phyloP scores from a whole-genome alignment of 768 basidiomycete species.

The Cystoderma amianthinum region DNA sequence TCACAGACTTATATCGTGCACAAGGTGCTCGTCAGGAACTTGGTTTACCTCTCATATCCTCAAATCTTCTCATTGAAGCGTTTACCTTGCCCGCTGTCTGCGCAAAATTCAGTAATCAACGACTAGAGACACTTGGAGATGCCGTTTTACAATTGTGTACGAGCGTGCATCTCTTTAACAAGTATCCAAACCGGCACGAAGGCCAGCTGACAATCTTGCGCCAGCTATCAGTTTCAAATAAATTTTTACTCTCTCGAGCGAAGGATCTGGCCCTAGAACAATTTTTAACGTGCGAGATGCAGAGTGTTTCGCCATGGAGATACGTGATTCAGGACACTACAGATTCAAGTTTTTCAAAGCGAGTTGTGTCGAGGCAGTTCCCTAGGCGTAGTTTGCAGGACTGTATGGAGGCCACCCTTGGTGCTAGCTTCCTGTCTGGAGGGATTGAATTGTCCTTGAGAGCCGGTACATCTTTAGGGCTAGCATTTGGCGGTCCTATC shows the following conservation, averaged over 20 bases:
- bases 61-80: slow-evolving; percentile 61
- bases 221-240: slow-evolving; percentile 61
- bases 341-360: slow-evolving; percentile 8
- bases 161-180: slow-evolving; percentile 72
- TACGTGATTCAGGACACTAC: slow-evolving; percentile 33
- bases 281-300: slow-evolving; percentile 56
- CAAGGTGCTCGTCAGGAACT: slow-evolving; percentile 44
- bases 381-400: slow-evolving; percentile 76
- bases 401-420: slow-evolving; percentile 82
- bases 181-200: slow-evolving; percentile 73
- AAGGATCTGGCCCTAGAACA: slow-evolving; percentile 54
- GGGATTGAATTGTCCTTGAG: slow-evolving; percentile 64
- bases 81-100: slow-evolving; percentile 64
- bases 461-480: slow-evolving; percentile 54
- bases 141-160: slow-evolving; percentile 72
- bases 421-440: slow-evolving; percentile 68
- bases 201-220: slow-evolving; percentile 71
- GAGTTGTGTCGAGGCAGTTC: slow-evolving; percentile 37
- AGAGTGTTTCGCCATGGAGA: slow-evolving; percentile 51
- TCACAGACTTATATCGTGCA: slow-evolving; percentile 61
- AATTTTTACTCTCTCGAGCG: slow-evolving; percentile 61
- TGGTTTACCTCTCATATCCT: slow-evolving; percentile 51
- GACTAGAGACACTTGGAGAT: slow-evolving; percentile 84
- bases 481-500: slow-evolving; percentile 65
- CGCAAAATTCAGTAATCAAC: slow-evolving; percentile 73